Conservation (phyloP, 2,329 filamentous ascomycete species). For the Fusarium torreyae region DNA sequence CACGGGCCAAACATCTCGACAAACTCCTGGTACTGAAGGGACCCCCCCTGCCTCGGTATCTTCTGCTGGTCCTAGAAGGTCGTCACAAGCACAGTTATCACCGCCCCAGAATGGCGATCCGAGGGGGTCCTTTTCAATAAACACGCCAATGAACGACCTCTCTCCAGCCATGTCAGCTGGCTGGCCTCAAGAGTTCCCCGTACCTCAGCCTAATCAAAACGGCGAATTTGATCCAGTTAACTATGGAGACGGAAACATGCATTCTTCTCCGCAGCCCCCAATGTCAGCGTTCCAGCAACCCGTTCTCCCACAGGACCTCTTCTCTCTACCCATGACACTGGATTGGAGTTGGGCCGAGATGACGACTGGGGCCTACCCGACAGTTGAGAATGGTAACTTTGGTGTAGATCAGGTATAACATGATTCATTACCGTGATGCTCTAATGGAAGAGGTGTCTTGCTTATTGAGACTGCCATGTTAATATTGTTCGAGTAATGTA, state of each 20-base stretch:
- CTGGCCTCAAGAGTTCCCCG: conserved; percentile 65
- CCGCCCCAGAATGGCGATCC: conserved; percentile 47
- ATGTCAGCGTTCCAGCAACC: conserved; percentile 80
- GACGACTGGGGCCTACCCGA: conserved; percentile 75
- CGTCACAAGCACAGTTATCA: conserved; percentile 49
- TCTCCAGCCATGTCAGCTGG: conserved; percentile 62
- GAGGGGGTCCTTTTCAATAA: conserved; percentile 46
- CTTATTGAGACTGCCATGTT: neutral
- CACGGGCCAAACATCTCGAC: conserved; percentile 33
- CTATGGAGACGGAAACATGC: conserved; percentile 58
- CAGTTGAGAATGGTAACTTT: conserved; percentile 74
- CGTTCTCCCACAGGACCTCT: conserved; percentile 92
- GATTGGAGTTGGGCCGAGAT: conserved; percentile 88
- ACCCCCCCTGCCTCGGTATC: conserved; percentile 14
- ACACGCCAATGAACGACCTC: conserved; percentile 54
- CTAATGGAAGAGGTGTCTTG: neutral
- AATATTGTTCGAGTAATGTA: conserved; percentile 23
- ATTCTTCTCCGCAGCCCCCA: conserved; percentile 54
- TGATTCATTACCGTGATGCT: conserved; percentile 8
- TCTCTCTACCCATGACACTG: conserved; percentile 95
- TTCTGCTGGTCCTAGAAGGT: conserved; percentile 25
- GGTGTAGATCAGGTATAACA: conserved; percentile 44
- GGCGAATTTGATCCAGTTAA: conserved; percentile 62
- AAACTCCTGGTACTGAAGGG: conserved; percentile 20
- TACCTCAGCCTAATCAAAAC: conserved; percentile 53